Evolutionary conservation across 441 rosid species (phyloP), one percentile per base, ranked within the genome.

Genomic region (Kokia cookei): DNA sequence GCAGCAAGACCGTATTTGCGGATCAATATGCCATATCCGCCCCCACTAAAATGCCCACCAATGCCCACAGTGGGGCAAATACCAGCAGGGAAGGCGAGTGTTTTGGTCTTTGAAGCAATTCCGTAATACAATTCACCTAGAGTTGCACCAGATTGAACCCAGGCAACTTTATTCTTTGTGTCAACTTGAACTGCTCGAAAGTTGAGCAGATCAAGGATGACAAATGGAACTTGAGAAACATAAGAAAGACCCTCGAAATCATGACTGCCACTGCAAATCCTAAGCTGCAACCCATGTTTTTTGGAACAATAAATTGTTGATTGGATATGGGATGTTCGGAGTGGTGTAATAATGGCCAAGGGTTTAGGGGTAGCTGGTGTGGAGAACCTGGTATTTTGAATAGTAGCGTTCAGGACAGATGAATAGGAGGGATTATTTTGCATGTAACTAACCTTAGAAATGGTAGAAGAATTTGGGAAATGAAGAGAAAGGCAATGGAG

Each of bases 251-350:
- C 71, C 14, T 67, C 71, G 10, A 27, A 14, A 9, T 67, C 71
- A 47, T 67, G 71, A 8, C 71, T 42, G 4, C 71, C 71, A 26
- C 71, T 67, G 15, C 71, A 14, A 48, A 14, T 67, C 27, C 71
- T 47, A 14, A 45, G 26, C 17, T 47, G 71, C 13, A 66, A n/a
- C 0, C 71, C 58, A 15, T 67, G 58, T 26, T 48, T 47, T 47
- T 4, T 67, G 1, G 71, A 67, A 15, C 58, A 67, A 1, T 48
- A 48, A 47, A 67, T 26, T 48, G 71, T 67, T 3, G 71, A 17
- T 48, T 48, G 24, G 24, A 67, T 48, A n/a, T 67, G 58, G 58
- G 71, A 67, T 7, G 13, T 3, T 3, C 48, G 14, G 1, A 47
- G 8, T 48, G 71, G 58, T 67, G 71, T 48, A 26, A 67, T 0